These are phyloP conservation scores for Daldinia concentrica DNA, from an alignment of 495 filamentous ascomycete genomes.

Conservation along the genomic window DNA sequence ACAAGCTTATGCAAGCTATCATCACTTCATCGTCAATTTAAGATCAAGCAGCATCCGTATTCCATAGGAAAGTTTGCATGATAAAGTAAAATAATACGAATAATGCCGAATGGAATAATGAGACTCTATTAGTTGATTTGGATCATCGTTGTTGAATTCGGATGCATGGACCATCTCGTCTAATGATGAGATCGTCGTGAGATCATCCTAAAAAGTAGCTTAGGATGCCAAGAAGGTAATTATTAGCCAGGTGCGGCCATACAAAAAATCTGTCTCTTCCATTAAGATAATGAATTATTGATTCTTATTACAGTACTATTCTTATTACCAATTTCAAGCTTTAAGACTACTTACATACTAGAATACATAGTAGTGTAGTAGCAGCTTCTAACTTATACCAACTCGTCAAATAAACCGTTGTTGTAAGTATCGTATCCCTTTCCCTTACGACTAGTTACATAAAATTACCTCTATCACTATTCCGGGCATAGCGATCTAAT, in stretches of 20 bases:
- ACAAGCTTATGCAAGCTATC: slow-evolving; percentile 7
- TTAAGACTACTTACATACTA: no score
- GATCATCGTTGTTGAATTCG: slow-evolving; percentile 39
- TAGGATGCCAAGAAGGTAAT: slow-evolving; percentile 38
- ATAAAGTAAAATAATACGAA: slow-evolving; percentile 11
- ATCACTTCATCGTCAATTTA: slow-evolving; percentile 29
- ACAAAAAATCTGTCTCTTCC: slow-evolving; percentile 14
- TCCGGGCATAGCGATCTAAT: not conserved
- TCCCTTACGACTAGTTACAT: not conserved
- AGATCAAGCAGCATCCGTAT: not conserved
- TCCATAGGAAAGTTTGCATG: slow-evolving; percentile 6
- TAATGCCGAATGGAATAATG: not conserved
- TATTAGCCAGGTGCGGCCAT: slow-evolving; percentile 16
- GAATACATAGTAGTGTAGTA: no score
- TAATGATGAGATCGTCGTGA: slow-evolving; percentile 43
- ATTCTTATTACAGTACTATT: not conserved
- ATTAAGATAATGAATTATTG: not conserved
- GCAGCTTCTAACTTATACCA: not conserved
- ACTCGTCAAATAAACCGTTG: not conserved
- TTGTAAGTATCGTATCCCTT: not conserved
- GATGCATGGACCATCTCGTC: slow-evolving; percentile 20
- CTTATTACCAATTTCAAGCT: no score
- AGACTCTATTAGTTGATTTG: slow-evolving; percentile 34
- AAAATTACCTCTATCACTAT: not conserved
- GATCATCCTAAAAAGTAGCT: slow-evolving; percentile 34